Evolutionary conservation across 768 basidiomycete genomes (phyloP), one percentile per base, ranked within the genome.

Genomic region (Podaxis sp.): DNA sequence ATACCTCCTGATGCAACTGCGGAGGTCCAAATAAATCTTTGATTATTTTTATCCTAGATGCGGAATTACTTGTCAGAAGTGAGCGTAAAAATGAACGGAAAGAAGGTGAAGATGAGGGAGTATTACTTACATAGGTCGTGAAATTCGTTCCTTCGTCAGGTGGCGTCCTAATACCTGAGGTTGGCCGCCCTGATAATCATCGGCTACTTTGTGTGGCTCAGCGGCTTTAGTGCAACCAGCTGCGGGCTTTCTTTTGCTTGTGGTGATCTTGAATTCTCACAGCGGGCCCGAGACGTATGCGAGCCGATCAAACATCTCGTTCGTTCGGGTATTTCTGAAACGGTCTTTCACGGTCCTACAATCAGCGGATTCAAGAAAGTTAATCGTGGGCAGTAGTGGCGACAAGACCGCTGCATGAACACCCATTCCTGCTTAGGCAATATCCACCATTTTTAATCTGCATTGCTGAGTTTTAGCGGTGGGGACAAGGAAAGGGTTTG

Each of bases 301-400:
- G 70, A 5, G 61, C 69, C 2, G 41, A 61, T 3, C 68, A 65
- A 17, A 69, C 66, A 27, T 68, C 66, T 53, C 75, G 71, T 40
- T 63, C 64, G 13, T 66, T 63, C 27, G 78, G 66, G 63, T 74
- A 77, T 43, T 71, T 67, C 43, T 70, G 68, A 52, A 80, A 78
- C 9, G 74, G 72, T 0, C 65, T 66, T 61, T 75, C 76, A 59
- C 78, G 76, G 63, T 79, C 77, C 17, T 77, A 70, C 46, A 78
- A 79, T 6, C 75, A 77, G 55, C 7, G 27, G 27, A 29, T 29
- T 80, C 77, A 24, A 79, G 66, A 9, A 77, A 77, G 59, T 76
- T 70, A 27, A 78, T 67, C 43, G 77, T 62, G 27, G 74, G 73
- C 57, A 72, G 61, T n/a, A 79, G 63, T 11, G 73, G 70, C 13